Evolutionary conservation across 2,329 filamentous ascomycete species (phyloP), one percentile per base, ranked within the genome.

Genomic region (Fusarium irregulare): DNA sequence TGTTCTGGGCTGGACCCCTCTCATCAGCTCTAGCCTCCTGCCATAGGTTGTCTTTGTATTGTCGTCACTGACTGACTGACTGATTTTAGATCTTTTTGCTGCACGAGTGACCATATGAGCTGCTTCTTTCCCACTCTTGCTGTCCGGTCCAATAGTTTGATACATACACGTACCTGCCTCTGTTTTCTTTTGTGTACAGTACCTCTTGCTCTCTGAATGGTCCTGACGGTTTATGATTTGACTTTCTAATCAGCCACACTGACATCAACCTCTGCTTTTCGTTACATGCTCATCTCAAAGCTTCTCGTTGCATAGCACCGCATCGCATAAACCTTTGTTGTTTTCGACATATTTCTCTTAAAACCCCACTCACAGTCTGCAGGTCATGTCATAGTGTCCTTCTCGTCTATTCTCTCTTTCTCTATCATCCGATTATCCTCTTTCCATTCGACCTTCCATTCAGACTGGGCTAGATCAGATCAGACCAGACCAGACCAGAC

Each of bases 231-330:
- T 49, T 49, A 40, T 40, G 47, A 18, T 51, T 59, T 46, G 23
- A 47, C 66, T 70, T 67, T 45, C 32, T 27, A 58, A 49, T 64
- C 51, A 70, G 62, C 66, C 66, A 70, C 56, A 61, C 56, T 69
- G 50, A 70, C 66, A 70, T 67, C 64, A 67, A 57, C 50, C 49
- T 62, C 44, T 16, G 41, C 34, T 63, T n/a, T 56, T 32, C 14
- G 27, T 55, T 53, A 28, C 23, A 42, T 58, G 13, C 55, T 54
- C 28, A 32, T 58, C 44, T 59, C 45, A 44, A 58, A 58, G 32
- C 16, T 59, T 53, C 48, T 50, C 18, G 54, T 47, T 57, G 62
- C 54, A 53, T 69, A 45, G 32, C 48, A 64, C 46, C 56, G 56
- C 47, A 37, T 37, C 18, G 34, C 34, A 55, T 67, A 56, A 47